Evolutionary conservation across 2,329 filamentous ascomycete genomes (phyloP).

Genomic region (Lizonia empirigonia): DNA sequence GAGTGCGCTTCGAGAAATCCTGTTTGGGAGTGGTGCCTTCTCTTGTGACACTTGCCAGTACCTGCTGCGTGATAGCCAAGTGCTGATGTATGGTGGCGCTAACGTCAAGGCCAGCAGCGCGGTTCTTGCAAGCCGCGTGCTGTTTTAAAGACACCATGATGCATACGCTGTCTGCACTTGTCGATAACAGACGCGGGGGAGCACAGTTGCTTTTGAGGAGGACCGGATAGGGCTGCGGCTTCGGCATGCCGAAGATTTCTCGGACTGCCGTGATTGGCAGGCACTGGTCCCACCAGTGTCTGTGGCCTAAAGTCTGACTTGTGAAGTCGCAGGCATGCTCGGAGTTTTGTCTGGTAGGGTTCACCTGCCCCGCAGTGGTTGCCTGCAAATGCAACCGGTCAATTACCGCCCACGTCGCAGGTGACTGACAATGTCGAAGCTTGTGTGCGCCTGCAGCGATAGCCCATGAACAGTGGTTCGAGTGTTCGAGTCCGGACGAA

Average conservation of each 20-base stretch:
- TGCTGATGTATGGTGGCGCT: slow-evolving; percentile 7
- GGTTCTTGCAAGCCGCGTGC: slow-evolving; percentile 2
- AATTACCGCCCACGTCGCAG: slow-evolving; percentile 4
- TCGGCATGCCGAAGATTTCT: slow-evolving; percentile 16
- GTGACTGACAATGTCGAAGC: slow-evolving; percentile 2
- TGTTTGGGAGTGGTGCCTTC: slow-evolving; percentile 6
- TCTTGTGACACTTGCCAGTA: slow-evolving; percentile 12
- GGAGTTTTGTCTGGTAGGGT: slow-evolving; percentile 10
- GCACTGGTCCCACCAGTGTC: slow-evolving; percentile 1
- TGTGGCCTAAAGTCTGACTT: slow-evolving; percentile 9
- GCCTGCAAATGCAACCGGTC: slow-evolving; percentile 1
- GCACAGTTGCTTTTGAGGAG: neutral
- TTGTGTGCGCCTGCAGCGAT: slow-evolving; percentile 12
- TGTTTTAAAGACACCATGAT: neutral
- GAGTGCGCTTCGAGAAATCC: slow-evolving; percentile 7
- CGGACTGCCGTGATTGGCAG: slow-evolving; percentile 17
- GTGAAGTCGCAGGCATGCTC: slow-evolving; percentile 9
- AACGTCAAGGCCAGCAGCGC: slow-evolving; percentile 1
- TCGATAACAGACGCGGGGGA: slow-evolving; percentile 1
- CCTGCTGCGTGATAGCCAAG: slow-evolving; percentile 8
- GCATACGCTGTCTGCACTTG: slow-evolving; percentile 2
- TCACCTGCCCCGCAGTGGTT: slow-evolving; percentile 7
- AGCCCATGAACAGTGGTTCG: slow-evolving; percentile 16
- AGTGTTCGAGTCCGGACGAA: slow-evolving; percentile 14
- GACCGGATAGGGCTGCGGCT: slow-evolving; percentile 3